Evolutionary conservation across 768 basidiomycete species (phyloP), one percentile per base, ranked within the genome.

Genomic region (Trametes gibbosa): DNA sequence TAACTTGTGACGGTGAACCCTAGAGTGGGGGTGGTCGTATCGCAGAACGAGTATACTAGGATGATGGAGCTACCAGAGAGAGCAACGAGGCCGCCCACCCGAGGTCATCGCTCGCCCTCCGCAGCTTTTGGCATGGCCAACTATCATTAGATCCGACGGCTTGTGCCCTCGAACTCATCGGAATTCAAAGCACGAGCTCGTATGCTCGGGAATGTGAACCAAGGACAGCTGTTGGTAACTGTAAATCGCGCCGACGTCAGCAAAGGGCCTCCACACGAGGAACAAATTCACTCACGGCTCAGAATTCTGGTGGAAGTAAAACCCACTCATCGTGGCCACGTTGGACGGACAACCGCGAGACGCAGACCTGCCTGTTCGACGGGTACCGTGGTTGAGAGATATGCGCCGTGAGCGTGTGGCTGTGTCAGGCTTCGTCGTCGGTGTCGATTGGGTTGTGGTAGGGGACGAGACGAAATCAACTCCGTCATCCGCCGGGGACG

Each of bases 231-330:
- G 91, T 72, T 97, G 94, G 75, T 95, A 96, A 65, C 92, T 92
- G 69, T 19, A 27, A 35, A 32, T 29, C 3, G 29, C 19, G 25
- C 34, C 43, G 35, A 40, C 50, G 23, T 50, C 32, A 49, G 27
- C 37, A 14, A n/a, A 32, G 19, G 58, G 14, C 12, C 46, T 23
- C n/a, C 17, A 10, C 13, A 27, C 23, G 23, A 52, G 10, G 46
- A 14, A 54, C 35, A 13, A 45, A 34, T 34, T 7, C n/a, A 84
- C 90, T 76, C 69, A 94, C 92, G 92, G 92, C 68, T 92, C 91
- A 55, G 91, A 94, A 71, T 93, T 90, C 79, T 89, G 87, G 73
- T 95, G 92, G 75, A 91, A 95, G 74, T 95, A 96, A 76, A 92
- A 95, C 37, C 94, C 91, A 63, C 83, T 89, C 89, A 92, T 92